Percentiles rank a stretch among this genome's conserved stretches.
These are phyloP conservation scores for Elsinoe fawcettii DNA, from an alignment of 2,329 filamentous ascomycete genomes.

Conservation along the genomic window DNA sequence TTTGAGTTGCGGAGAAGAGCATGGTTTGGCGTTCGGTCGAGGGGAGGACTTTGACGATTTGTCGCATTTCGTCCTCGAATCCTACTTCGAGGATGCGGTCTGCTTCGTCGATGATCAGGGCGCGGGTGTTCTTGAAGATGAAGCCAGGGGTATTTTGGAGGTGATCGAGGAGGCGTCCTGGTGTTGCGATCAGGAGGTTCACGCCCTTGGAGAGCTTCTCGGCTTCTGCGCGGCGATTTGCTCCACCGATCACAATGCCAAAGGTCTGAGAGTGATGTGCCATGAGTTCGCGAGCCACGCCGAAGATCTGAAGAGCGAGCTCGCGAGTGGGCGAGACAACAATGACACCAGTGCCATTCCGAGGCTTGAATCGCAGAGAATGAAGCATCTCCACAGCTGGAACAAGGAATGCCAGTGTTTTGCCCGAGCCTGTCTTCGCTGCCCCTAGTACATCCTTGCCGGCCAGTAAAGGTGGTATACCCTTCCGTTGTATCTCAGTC, in stretches of 20 bases:
- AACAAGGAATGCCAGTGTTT: conserved; percentile 90
- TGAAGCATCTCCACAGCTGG: conserved; percentile 90
- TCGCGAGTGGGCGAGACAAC: conserved; percentile 91
- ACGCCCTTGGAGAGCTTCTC: conserved; percentile 93
- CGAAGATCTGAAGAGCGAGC: conserved; percentile 90
- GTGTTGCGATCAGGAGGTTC: conserved; percentile 89
- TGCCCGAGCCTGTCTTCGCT: conserved; percentile 92
- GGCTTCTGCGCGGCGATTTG: conserved; percentile 81
- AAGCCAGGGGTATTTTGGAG: conserved; percentile 87
- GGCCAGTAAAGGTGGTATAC: conserved; percentile 79
- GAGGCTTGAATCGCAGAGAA: conserved; percentile 84
- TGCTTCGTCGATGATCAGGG: conserved; percentile 90
- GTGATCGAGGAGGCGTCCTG: conserved; percentile 86
- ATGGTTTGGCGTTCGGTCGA: conserved; percentile 84
- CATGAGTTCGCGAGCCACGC: conserved; percentile 89
- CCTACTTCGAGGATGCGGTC: conserved; percentile 94
- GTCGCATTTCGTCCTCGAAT: conserved; percentile 97
- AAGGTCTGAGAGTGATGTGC: conserved; percentile 89
- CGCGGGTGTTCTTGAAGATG: conserved; percentile 84
- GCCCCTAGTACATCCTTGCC: conserved; percentile 90
- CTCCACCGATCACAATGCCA: conserved; percentile 92
- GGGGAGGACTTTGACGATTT: conserved; percentile 90
- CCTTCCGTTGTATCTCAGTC: conserved; percentile 86
- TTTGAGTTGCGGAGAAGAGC: conserved; percentile 98
- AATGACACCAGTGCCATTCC: conserved; percentile 86